phyloP scores from a whole-genome alignment of 768 basidiomycete species.

The Lactifluus rugatus region DNA sequence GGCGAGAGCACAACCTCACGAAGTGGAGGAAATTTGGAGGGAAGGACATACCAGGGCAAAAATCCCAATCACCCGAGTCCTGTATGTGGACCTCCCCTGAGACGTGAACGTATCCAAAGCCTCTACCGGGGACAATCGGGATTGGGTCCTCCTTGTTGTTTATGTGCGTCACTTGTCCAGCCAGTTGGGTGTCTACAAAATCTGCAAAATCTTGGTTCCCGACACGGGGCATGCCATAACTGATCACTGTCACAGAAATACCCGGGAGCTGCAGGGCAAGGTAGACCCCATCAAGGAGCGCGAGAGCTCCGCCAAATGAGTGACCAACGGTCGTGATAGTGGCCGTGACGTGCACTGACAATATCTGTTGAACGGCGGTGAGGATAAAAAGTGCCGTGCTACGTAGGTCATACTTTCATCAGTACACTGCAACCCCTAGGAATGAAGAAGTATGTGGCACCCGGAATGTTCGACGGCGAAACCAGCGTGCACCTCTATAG shows the following conservation, averaged over 20 bases:
- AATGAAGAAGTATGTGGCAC: constrained; percentile 4
- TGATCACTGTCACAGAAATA: constrained; percentile 18
- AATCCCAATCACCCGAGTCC: constrained; percentile 38
- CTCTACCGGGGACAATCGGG: constrained; percentile 29
- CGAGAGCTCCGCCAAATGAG: too few species aligned
- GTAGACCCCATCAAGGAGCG: too few species aligned
- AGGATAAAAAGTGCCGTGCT: constrained; percentile 4
- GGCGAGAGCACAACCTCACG: neutral
- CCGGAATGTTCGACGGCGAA: constrained; percentile 36
- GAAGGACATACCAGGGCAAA: constrained; percentile 39
- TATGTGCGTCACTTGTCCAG: neutral
- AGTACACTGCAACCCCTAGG: neutral
- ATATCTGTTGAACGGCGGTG: neutral
- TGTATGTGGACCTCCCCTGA: constrained; percentile 34
- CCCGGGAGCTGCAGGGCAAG: constrained; percentile 18
- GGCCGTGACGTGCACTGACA: neutral
- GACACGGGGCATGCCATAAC: too few species aligned
- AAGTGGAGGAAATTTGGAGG: neutral
- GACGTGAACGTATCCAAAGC: constrained; percentile 39
- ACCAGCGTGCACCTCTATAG: constrained; percentile 38
- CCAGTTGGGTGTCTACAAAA: constrained; percentile 1
- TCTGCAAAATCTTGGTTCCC: constrained; percentile 10
- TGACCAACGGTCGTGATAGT: constrained; percentile 12
- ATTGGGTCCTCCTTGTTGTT: constrained; percentile 26
- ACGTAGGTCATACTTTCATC: neutral